Conservation (phyloP, 345 rosid species). For the Syzygium jambos region DNA sequence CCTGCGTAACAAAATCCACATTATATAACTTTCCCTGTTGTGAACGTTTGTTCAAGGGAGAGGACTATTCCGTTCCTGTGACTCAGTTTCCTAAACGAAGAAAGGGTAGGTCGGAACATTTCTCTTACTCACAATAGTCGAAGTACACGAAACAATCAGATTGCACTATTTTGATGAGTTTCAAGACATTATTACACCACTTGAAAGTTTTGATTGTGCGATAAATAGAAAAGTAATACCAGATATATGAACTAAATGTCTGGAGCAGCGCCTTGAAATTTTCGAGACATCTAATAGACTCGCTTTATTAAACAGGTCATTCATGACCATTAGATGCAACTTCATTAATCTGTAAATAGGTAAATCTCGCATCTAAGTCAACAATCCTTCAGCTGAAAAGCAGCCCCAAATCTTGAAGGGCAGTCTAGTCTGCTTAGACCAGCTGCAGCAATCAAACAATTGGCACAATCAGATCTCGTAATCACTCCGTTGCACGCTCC, state of each 20-base stretch:
- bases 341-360: background rate
- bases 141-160: background rate
- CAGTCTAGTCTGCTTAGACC: background rate
- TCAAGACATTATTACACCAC: background rate
- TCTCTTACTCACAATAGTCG: background rate
- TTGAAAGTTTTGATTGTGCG: background rate
- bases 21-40: background rate
- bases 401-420: background rate
- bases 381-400: background rate
- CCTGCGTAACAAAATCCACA: background rate
- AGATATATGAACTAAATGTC: background rate
- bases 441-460: background rate
- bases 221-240: too few species aligned
- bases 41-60: background rate
- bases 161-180: background rate
- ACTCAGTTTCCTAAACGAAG: background rate
- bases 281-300: background rate
- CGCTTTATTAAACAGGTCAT: background rate
- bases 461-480: background rate
- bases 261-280: background rate
- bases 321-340: background rate
- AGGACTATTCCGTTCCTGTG: background rate
- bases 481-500: background rate
- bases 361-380: background rate
- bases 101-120: background rate